Evolutionary conservation across 495 filamentous ascomycete genomes (phyloP).

Genomic region (Aspergillus olivimuriae): DNA sequence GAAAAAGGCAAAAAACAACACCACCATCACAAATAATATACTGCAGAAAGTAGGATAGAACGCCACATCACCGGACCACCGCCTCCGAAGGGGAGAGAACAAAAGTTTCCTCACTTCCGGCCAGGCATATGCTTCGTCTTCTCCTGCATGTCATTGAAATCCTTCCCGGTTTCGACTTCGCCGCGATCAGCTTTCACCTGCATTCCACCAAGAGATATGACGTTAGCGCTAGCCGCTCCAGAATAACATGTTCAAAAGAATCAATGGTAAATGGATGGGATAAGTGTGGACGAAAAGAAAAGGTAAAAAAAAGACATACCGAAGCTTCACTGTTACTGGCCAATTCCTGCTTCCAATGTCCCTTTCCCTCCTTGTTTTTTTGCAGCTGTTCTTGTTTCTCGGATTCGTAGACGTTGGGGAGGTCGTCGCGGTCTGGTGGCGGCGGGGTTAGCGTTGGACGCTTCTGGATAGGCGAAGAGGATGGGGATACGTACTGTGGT

Average conservation of each 20-base stretch:
- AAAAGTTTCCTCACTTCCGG: conserved; percentile 10
- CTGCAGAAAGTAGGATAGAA: no score
- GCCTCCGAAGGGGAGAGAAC: no score
- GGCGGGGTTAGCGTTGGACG: conserved; percentile 4
- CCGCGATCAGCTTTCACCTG: conserved; percentile 61
- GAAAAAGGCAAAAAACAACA: no score
- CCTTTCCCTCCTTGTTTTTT: conserved; percentile 68
- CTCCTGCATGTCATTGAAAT: conserved; percentile 48
- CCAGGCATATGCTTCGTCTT: conserved; percentile 33
- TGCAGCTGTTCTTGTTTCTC: conserved; percentile 67
- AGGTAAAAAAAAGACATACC: conserved; percentile 34
- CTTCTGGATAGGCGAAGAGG: neutral
- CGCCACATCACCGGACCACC: no score
- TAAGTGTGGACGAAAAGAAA: neutral
- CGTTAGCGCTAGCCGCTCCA: neutral
- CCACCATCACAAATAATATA: no score
- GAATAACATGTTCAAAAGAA: no score
- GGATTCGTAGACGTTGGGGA: conserved; percentile 48
- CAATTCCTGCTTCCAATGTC: conserved; percentile 73
- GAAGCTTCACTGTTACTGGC: conserved; percentile 76
- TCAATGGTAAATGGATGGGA: neutral
- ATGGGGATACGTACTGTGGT: conserved; percentile 19
- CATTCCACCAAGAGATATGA: neutral
- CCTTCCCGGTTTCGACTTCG: conserved; percentile 39
- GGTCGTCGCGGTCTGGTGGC: conserved; percentile 32